Evolutionary conservation across 225 moss, liverwort and hornwort genomes (phyloP).

Genomic region (Physcomitrium patens): DNA sequence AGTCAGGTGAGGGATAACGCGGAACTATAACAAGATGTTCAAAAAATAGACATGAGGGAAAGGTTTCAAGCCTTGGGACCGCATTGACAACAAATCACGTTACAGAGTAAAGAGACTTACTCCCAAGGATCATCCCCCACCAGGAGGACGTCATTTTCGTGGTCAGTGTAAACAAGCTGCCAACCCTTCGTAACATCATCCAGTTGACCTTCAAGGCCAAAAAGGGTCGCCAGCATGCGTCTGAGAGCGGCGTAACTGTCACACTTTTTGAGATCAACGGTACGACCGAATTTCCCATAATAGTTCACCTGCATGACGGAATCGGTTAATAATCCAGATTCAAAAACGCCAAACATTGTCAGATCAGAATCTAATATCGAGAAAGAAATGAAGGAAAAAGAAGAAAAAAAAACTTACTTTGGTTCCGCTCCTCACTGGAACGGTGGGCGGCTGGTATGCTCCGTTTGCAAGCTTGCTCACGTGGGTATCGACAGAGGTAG

Average conservation of each 20-base stretch:
- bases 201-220: slow-evolving; percentile 44
- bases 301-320: slow-evolving; percentile 31
- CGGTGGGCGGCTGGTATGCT: slow-evolving; percentile 27
- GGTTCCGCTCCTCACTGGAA: slow-evolving; percentile 57
- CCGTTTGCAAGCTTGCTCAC: slow-evolving; percentile 41
- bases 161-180: slow-evolving; percentile 48
- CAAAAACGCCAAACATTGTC: neutral
- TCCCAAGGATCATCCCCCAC: slow-evolving; percentile 59
- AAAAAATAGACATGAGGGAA: neutral
- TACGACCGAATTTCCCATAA: slow-evolving; percentile 44
- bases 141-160: slow-evolving; percentile 45
- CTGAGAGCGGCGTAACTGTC: slow-evolving; percentile 42
- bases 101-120: slow-evolving; percentile 27
- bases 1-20: slow-evolving; percentile 1
- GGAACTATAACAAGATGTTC: neutral
- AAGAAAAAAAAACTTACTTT: slow-evolving; percentile 61
- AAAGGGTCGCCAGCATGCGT: slow-evolving; percentile 40
- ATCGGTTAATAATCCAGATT: neutral
- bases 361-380: neutral
- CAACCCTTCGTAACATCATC: slow-evolving; percentile 42
- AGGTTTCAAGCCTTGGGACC: neutral
- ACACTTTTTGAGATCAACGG: slow-evolving; percentile 46
- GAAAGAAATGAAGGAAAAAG: neutral
- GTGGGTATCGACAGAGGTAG: slow-evolving; percentile 27
- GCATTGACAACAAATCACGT: neutral